Evolutionary conservation across 768 basidiomycete species (phyloP).

Genomic region (Lactarius tabidus): DNA sequence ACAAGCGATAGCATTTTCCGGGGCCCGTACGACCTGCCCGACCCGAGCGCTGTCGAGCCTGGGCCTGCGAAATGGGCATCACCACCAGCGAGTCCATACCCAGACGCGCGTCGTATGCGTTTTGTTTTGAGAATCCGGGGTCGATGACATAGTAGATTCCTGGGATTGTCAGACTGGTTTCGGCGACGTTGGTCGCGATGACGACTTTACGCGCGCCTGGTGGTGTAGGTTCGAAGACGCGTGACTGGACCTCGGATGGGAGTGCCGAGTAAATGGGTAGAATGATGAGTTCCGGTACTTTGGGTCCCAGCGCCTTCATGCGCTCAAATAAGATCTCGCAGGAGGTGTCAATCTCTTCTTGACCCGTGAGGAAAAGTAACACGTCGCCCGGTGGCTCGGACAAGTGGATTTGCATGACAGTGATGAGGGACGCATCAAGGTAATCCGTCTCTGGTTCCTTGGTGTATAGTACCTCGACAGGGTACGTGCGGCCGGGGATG

Average conservation of each 20-base stretch:
- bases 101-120: slow-evolving; percentile 93
- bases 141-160: slow-evolving; percentile 99
- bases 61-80: slow-evolving; percentile 98
- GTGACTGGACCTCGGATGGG: slow-evolving; percentile 95
- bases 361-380: slow-evolving; percentile 95
- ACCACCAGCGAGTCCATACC: slow-evolving; percentile 99
- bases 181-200: slow-evolving; percentile 99
- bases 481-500: slow-evolving; percentile 99
- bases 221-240: slow-evolving; percentile 96
- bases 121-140: slow-evolving; percentile 98
- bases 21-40: slow-evolving; percentile 98
- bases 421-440: slow-evolving; percentile 95
- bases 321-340: slow-evolving; percentile 98
- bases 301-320: slow-evolving; percentile 98
- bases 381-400: slow-evolving; percentile 97
- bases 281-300: slow-evolving; percentile 95
- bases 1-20: slow-evolving; percentile 96
- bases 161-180: slow-evolving; percentile 96
- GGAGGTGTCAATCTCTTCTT: slow-evolving; percentile 97
- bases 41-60: slow-evolving; percentile 91
- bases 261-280: slow-evolving; percentile 97
- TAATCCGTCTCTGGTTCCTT: slow-evolving; percentile 98
- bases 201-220: slow-evolving; percentile 98
- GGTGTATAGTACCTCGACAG: slow-evolving; percentile 96
- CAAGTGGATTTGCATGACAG: slow-evolving; percentile 98